Evolutionary conservation across 2,329 filamentous ascomycete genomes (phyloP), one percentile per base, ranked within the genome.

Genomic region (Fusarium veterinarium): DNA sequence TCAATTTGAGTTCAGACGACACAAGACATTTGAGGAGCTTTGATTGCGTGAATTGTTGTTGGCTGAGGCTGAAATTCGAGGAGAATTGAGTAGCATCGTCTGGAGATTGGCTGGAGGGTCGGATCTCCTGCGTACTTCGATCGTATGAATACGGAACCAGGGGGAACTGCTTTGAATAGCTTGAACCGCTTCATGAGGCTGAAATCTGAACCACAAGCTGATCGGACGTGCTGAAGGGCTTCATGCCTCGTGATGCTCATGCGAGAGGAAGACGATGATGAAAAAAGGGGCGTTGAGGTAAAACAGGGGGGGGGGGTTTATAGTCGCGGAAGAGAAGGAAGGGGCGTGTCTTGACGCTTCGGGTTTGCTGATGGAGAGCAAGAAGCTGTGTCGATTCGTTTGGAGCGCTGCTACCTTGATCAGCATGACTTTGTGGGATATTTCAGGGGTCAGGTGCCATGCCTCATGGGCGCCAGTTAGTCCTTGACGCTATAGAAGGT

Each of bases 361-460:
- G 6, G 9, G 3, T 28, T 52, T 16, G 33, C 19, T 25, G 17
- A 25, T 12, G 23, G 10, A 37, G 49, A 38, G 31, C 17, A 28
- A 16, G 49, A 38, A 52, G 31, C 33, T 37, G 33, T 38, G 19
- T n/a, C 9, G 13, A 17, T 38, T 52, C 23, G 23, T 28, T 28
- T 11, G 49, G 33, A 37, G 49, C 17, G 33, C 33, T 52, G 23
- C 33, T 52, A 52, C 31, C 33, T 52, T 20, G 49, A n/a, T 52
- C 33, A 52, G 33, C 23, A 28, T 28, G 40, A 35, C 53, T 25
- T n/a, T 5, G 20, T 33, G 28, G 20, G 23, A 25, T 31, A 11
- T 14, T 30, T 20, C 20, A 56, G 35, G 30, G 40, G 40, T 9
- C 9, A 9, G 41, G 23, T 5, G 23, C 11, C 30, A 13, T 28